A percentile compares a stretch with the other conserved stretches of the same genome.
phyloP scores from a whole-genome alignment of 305 asterid species.

The Rubia occidens region DNA sequence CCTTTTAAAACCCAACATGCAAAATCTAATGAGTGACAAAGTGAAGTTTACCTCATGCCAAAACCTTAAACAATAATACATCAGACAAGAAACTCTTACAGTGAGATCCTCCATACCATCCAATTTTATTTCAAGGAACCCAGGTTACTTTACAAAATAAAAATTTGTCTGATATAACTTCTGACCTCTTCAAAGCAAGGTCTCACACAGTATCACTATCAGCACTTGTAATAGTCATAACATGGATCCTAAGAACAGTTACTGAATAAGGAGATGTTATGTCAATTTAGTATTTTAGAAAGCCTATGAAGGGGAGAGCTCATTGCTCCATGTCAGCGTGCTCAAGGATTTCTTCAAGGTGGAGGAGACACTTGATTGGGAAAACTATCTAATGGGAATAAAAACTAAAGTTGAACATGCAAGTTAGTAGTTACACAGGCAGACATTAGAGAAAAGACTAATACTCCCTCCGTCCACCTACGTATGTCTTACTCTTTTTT shows the following conservation, averaged over 20 bases:
- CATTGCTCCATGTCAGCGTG: not conserved
- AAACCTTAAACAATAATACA: not conserved
- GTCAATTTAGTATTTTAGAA: not conserved
- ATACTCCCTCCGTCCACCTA: too few relatives aligned
- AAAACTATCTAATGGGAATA: not conserved
- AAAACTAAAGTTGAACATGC: not conserved
- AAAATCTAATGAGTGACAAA: not conserved
- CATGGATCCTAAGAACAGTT: not conserved
- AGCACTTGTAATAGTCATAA: not conserved
- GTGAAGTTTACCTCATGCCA: constrained; percentile 1
- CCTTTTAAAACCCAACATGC: not conserved
- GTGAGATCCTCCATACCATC: too few relatives aligned
- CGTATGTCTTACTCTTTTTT: too few relatives aligned
- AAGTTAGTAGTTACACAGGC: not conserved
- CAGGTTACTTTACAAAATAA: not conserved
- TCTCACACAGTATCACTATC: not conserved
- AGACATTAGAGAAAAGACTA: not conserved
- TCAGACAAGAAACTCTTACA: not conserved
- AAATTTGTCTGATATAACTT: not conserved
- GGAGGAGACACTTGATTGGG: not conserved
- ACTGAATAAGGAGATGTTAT: not conserved
- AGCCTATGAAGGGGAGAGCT: not conserved
- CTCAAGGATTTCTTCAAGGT: not conserved
- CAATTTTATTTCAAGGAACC: too few relatives aligned
- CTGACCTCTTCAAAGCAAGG: not conserved